Evolutionary conservation across 2,329 filamentous ascomycete genomes (phyloP), one percentile per base, ranked within the genome.

Genomic region (Fusarium subtropicale): DNA sequence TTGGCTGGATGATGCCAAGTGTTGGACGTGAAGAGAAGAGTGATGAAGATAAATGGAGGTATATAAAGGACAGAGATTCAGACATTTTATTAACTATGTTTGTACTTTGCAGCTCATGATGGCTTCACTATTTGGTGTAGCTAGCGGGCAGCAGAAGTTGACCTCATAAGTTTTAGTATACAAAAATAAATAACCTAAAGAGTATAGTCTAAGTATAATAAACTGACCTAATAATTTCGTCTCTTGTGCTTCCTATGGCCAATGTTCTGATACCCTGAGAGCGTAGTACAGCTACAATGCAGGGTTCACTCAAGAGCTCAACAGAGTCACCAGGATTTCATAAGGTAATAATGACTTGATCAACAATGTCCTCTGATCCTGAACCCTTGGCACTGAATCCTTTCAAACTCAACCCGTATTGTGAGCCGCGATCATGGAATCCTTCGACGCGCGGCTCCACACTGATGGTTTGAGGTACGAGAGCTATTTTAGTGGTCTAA

Each of bases 1-100:
- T 42, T 60, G 46, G 42, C 67, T 71, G 53, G 56, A 60, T 36
- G 36, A 60, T 51, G 38, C 16, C 41, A 48, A 62, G 46, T 13
- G 13, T 26, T 47, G 12, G 2, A 13, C 11, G 7, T 31, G 13
- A 3, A 12, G 5, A 20, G 9, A 18, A 18, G 12, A 33, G 2
- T 26, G 7, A 8, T 15, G 26, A 2, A 15, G 2, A 1, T 46
- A 1, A 12, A 11, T 3, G 12, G 7, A 10, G 38, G 20, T 24
- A 9, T 18, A 44, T 18, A 3, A 26, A 8, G 3, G 7, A n/a
- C 7, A n/a, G 1, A 44, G 3, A 16, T 16, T 18, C 10, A 18
- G 22, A 44, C 2, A 12, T 12, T 30, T 30, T 12, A 26, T 26
- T 2, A 22, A 22, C 20, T 22, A 22, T 22, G 20, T 22, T 18